Evolutionary conservation across 495 filamentous ascomycete species (phyloP).

Genomic region (Lindgomyces ingoldianus): DNA sequence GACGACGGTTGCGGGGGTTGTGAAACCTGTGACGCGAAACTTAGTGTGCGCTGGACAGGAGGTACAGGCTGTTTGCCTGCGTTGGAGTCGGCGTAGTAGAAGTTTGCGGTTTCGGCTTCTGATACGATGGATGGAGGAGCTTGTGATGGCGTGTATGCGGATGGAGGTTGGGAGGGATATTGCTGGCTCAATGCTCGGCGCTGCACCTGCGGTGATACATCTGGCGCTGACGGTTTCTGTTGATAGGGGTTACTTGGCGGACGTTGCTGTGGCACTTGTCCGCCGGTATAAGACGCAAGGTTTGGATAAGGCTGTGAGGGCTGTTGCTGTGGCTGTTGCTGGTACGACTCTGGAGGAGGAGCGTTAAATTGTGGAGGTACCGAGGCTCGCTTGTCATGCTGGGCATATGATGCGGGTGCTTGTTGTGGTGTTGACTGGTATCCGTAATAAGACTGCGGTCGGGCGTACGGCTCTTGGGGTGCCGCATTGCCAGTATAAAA

Average conservation of each 20-base stretch:
- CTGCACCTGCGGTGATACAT: constrained; percentile 34
- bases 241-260: constrained; percentile 28
- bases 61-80: constrained; percentile 38
- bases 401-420: constrained; percentile 37
- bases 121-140: constrained; percentile 35
- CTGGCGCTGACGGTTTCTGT: constrained; percentile 35
- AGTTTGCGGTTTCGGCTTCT: constrained; percentile 34
- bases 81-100: constrained; percentile 43
- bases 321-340: constrained; percentile 33
- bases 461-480: constrained; percentile 54
- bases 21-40: constrained; percentile 35
- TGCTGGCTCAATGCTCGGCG: constrained; percentile 30
- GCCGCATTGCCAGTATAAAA: constrained; percentile 72
- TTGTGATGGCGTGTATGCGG: constrained; percentile 31
- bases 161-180: constrained; percentile 36
- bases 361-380: constrained; percentile 25
- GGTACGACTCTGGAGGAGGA: constrained; percentile 29
- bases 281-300: constrained; percentile 23
- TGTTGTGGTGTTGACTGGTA: constrained; percentile 37
- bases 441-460: constrained; percentile 44
- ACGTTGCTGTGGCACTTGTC: constrained; percentile 30
- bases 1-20: constrained; percentile 28
- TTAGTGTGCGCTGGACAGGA: constrained; percentile 32
- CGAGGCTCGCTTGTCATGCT: constrained; percentile 43
- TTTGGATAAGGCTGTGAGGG: constrained; percentile 37